Percentiles rank a stretch among this genome's conserved stretches.
phyloP scores from a whole-genome alignment of 495 filamentous ascomycete species.

The Delitschia confertaspora region DNA sequence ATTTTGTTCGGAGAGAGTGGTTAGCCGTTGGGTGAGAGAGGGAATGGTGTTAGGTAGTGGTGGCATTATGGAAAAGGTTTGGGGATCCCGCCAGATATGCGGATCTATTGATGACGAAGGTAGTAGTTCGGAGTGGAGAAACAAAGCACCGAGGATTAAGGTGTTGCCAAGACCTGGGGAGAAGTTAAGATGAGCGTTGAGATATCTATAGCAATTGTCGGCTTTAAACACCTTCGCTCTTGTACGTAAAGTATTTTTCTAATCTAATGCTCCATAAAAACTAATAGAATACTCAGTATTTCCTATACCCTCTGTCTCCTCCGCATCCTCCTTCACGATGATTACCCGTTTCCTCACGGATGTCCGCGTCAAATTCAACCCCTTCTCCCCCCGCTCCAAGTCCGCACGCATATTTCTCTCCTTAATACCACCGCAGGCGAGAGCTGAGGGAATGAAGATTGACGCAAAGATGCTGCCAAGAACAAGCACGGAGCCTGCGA shows the following conservation, averaged over 20 bases:
- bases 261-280: too few species aligned
- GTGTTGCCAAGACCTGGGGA: too few species aligned
- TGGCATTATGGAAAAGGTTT: slow-evolving; percentile 15
- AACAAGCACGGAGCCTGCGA: slow-evolving; percentile 46
- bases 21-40: slow-evolving; percentile 55
- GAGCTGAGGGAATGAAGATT: slow-evolving; percentile 61
- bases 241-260: too few species aligned
- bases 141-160: too few species aligned
- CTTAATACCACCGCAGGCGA: slow-evolving; percentile 71
- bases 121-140: neutral
- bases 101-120: slow-evolving; percentile 14
- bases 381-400: slow-evolving; percentile 67
- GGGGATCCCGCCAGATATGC: slow-evolving; percentile 11
- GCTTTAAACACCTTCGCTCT: too few species aligned
- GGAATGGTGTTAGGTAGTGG: slow-evolving; percentile 46
- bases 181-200: too few species aligned
- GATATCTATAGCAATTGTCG: too few species aligned
- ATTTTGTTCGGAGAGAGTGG: slow-evolving; percentile 58
- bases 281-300: too few species aligned
- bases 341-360: slow-evolving; percentile 78
- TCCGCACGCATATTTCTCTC: slow-evolving; percentile 80
- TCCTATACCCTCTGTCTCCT: neutral
- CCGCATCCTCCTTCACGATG: slow-evolving; percentile 47
- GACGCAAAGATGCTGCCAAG: slow-evolving; percentile 68
- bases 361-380: slow-evolving; percentile 80